Conservation (phyloP, 176 grass and related monocot genomes). For the Musa beccarii region DNA sequence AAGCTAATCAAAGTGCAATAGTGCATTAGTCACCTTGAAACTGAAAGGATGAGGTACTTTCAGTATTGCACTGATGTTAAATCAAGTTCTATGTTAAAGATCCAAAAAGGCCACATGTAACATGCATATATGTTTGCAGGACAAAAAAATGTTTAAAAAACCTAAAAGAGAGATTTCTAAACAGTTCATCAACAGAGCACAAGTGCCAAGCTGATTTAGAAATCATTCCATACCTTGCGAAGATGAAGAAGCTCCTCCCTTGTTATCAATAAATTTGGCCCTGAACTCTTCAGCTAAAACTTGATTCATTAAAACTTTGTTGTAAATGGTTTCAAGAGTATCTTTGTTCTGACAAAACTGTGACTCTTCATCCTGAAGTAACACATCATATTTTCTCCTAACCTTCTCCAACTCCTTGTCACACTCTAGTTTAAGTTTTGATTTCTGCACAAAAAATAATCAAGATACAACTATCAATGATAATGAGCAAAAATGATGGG, state of each 20-base stretch:
- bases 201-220: background rate
- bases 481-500: background rate
- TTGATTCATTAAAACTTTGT: conserved; percentile 69
- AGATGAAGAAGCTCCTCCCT: conserved; percentile 5
- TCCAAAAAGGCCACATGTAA: background rate
- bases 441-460: conserved; percentile 36
- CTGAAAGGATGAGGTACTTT: too few relatives aligned
- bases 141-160: background rate
- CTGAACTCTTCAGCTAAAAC: conserved; percentile 79
- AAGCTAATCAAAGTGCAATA: too few relatives aligned
- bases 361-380: conserved; percentile 49
- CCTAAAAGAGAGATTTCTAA: background rate
- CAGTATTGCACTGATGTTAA: too few relatives aligned
- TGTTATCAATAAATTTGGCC: conserved; percentile 67
- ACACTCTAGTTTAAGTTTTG: conserved; percentile 39
- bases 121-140: background rate
- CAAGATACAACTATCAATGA: conserved; percentile 9
- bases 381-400: conserved; percentile 62
- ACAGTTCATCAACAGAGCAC: background rate
- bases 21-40: too few relatives aligned
- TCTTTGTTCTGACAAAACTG: conserved; percentile 45
- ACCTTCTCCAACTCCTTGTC: conserved; percentile 59
- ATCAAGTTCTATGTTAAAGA: background rate
- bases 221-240: conserved; percentile 26
- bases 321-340: conserved; percentile 40